Evolutionary conservation across 768 basidiomycete genomes (phyloP), one percentile per base, ranked within the genome.

Genomic region (Tephrocybe sp.): DNA sequence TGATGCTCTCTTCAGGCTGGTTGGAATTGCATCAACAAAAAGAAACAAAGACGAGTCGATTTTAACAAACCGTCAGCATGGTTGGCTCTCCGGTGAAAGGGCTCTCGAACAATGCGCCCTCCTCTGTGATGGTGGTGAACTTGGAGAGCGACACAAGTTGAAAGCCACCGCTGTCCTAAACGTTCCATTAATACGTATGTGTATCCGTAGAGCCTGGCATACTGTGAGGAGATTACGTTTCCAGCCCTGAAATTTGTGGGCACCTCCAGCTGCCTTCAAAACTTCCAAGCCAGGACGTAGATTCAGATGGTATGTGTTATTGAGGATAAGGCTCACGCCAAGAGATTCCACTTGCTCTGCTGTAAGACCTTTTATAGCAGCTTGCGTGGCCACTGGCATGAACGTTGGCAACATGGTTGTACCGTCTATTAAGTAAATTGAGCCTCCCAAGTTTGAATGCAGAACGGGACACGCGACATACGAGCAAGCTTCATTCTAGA

Each of bases 311-410:
- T 93, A 95, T 0, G 92, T 91, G 65, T 94, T 94, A 64, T 94
- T 94, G 43, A 95, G 73, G 31, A 93, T 87, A 48, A 95, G 76
- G 1, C 87, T 88, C 37, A 93, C 76, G 1, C 90, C 91, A 1
- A 93, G 76, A 2, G 84, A 75, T 63, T 93, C 89, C 31, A 89
- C 83, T 68, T 94, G 89, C 51, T 89, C 86, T 16, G 89, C 69
- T 5, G 91, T 92, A n/a, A 95, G 69, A 3, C 92, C 91, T 67
- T 96, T 96, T 62, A 95, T 91, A 5, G 92, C 88, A 15, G 87
- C 91, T 63, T 95, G 92, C 4, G 92, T 95, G 2, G 91, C 92
- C 8, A 94, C 91, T 3, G 92, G 92, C 92, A 94, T 95, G 60
- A 95, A 95, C 0, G 92, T 91, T 1, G 92, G 92, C 16, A 93